phyloP scores from a whole-genome alignment of 345 rosid genomes.

The Brassica rapa region DNA sequence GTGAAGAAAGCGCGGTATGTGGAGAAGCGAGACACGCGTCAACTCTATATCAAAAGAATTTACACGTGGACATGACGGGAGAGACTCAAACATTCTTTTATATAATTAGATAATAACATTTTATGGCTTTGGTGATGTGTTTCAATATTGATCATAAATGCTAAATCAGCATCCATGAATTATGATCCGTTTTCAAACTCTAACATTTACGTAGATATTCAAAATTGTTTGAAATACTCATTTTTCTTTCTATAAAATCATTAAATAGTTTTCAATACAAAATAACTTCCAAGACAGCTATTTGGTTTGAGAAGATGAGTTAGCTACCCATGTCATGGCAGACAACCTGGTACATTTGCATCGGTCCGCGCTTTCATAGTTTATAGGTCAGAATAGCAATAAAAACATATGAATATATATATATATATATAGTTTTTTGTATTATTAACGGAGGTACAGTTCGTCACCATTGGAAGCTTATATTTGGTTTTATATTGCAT shows the following conservation, averaged over 20 bases:
- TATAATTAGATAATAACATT: not conserved
- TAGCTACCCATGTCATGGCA: not conserved
- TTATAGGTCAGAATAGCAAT: no score
- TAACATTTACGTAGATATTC: not conserved
- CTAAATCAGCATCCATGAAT: not conserved
- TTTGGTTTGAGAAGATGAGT: slow-evolving; percentile 18
- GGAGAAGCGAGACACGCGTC: no score
- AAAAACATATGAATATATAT: no score
- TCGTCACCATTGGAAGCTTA: not conserved
- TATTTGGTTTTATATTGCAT: slow-evolving; percentile 7
- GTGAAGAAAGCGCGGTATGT: no score
- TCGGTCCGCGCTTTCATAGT: slow-evolving; percentile 11
- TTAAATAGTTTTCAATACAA: not conserved
- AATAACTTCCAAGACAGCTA: slow-evolving; percentile 17
- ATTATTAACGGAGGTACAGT: no score
- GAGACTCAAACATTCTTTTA: no score
- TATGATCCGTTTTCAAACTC: not conserved
- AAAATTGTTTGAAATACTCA: not conserved
- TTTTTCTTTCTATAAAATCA: not conserved
- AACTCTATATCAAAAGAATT: no score
- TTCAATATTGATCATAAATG: not conserved
- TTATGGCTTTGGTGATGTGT: not conserved
- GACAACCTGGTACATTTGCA: not conserved
- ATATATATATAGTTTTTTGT: no score
- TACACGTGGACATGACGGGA: no score